Base-by-base conservation (phyloP, 2,329 filamentous ascomycete species). In the Aspergillus uvarum region DNA sequence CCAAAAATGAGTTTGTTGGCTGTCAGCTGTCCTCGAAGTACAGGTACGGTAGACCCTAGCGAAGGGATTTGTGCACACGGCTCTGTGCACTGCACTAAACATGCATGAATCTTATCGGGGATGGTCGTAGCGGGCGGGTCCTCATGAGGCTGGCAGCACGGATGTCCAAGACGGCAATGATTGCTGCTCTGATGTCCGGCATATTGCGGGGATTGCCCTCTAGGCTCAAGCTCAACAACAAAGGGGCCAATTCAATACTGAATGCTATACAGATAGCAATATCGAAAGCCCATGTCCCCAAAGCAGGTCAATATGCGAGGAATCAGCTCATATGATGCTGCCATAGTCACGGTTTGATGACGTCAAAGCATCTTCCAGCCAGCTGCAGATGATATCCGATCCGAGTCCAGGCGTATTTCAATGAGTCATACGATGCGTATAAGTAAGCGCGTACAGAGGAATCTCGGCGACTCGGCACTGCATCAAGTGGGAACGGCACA, bases 131-230 rank as follows among this genome's bases (percentile, higher is more conserved):
- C 29, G 47, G 53, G 53, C 53, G 53, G 53, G 53, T 55, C 53
- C 44, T 47, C 53, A 47, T 44, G 38, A 50, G 22, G 48, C 19
- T 55, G 44, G 32, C 53, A 48, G 53, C 53, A 55, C 42, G 53
- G 53, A 55, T 55, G 53, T 55, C 53, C 53, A 55, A 55, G 42
- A 35, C 19, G 53, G 53, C 10, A 55, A 55, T 31, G 53, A 48
- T 55, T 55, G 53, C 53, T 55, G 53, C 48, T 50, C 52, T 42
- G n/a, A 54, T 19, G 29, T 3, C 16, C 21, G 29, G 24, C 16
- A 7, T 14, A 21, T 22, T 47, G 53, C 16, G 44, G 53, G 44
- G 42, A 32, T 42, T n/a, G 24, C 11, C 24, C 19, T 16, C 14
- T 35, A 35, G 14, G 32, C 32, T 29, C 16, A 16, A 53, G 21